phyloP scores from a whole-genome alignment of 1,139 yeast species.

The Meyerozyma sp. region DNA sequence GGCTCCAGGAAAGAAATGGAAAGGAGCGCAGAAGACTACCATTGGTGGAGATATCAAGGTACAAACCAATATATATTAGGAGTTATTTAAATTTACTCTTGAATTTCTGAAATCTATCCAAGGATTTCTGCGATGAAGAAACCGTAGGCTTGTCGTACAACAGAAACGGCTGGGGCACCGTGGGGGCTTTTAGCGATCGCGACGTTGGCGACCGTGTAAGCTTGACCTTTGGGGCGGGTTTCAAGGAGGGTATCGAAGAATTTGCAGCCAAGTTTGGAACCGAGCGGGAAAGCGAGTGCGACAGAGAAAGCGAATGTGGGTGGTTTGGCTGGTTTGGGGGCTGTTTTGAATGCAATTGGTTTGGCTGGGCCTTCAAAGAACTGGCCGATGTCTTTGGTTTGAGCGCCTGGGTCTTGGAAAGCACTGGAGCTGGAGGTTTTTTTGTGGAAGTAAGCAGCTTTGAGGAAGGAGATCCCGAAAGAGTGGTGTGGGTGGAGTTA shows the following conservation, averaged over 20 bases:
- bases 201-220: constrained; percentile 7
- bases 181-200: constrained; percentile 6
- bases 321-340: too few relatives aligned
- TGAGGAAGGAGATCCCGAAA: not conserved
- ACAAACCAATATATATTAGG: constrained; percentile 35
- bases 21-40: constrained; percentile 55
- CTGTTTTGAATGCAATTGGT: too few relatives aligned
- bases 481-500: not conserved
- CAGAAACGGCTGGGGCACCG: constrained; percentile 16
- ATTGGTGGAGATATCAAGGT: constrained; percentile 41
- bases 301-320: too few relatives aligned
- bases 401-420: constrained; percentile 4
- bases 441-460: constrained; percentile 4
- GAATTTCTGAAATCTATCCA: constrained; percentile 25
- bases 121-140: constrained; percentile 39
- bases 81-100: constrained; percentile 22
- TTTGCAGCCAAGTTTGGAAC: too few relatives aligned
- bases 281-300: too few relatives aligned
- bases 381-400: constrained; percentile 4
- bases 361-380: too few relatives aligned
- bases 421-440: constrained; percentile 13
- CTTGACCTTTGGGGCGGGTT: not conserved
- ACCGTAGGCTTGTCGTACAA: constrained; percentile 41
- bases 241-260: not conserved
- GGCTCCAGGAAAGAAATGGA: constrained; percentile 68